phyloP scores from a whole-genome alignment of 345 rosid genomes.

The Firmiana major region DNA sequence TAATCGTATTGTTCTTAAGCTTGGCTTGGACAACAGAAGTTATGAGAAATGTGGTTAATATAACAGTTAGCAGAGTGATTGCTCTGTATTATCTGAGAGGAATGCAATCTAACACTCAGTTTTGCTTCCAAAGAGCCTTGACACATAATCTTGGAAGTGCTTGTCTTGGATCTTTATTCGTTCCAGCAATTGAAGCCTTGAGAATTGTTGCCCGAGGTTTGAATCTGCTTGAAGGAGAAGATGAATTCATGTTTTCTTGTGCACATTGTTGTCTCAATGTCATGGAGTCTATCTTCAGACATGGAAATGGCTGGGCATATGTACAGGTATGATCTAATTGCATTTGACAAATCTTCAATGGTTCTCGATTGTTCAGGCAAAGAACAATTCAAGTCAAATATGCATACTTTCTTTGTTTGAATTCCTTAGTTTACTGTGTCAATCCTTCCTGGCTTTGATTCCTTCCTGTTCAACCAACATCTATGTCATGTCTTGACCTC shows the following conservation, averaged over 20 bases:
- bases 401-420: too few species aligned
- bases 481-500: too few species aligned
- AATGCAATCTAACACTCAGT: constrained; percentile 73
- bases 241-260: constrained; percentile 96
- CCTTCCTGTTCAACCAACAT: too few species aligned
- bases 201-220: constrained; percentile 77
- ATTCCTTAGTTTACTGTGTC: too few species aligned
- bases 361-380: too few species aligned
- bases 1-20: constrained; percentile 52
- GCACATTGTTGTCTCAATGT: constrained; percentile 88
- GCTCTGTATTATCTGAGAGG: constrained; percentile 80
- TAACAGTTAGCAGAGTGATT: constrained; percentile 74
- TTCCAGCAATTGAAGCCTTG: constrained; percentile 82
- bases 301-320: constrained; percentile 97
- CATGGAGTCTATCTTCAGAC: constrained; percentile 68
- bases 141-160: constrained; percentile 86
- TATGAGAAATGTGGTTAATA: constrained; percentile 83
- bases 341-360: background rate
- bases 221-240: constrained; percentile 93
- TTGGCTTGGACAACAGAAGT: constrained; percentile 87
- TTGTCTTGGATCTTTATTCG: constrained; percentile 86
- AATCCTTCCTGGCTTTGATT: too few species aligned
- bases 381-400: too few species aligned
- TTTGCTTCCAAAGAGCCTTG: constrained; percentile 88
- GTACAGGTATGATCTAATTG: constrained; percentile 65